These are phyloP conservation scores for Saitozyma sp. DNA, from an alignment of 768 basidiomycete genomes.

Conservation along the genomic window DNA sequence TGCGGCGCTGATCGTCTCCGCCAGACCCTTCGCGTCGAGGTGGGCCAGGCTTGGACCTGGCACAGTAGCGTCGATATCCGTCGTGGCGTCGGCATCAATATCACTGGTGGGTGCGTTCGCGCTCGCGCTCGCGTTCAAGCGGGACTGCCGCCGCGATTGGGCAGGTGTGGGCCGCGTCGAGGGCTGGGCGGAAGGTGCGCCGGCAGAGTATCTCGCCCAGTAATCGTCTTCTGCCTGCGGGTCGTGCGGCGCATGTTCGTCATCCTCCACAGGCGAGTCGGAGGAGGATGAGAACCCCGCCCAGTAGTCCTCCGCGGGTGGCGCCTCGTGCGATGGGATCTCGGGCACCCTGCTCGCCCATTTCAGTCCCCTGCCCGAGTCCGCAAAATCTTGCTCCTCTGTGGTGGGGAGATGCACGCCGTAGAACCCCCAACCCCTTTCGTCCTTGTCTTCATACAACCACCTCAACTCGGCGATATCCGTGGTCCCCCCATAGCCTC, in stretches of 20 bases:
- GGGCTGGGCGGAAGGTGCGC: background rate
- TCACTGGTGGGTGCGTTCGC: too few species aligned
- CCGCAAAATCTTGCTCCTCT: background rate
- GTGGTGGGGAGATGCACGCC: conserved; percentile 2
- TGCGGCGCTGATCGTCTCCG: too few species aligned
- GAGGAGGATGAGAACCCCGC: conserved; percentile 8
- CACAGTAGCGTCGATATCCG: too few species aligned
- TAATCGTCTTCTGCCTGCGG: conserved; percentile 19
- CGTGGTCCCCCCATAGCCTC: background rate
- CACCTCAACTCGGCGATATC: conserved; percentile 6
- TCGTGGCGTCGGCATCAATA: too few species aligned
- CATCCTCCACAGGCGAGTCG: background rate
- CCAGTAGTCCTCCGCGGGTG: conserved; percentile 7
- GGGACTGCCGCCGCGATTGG: too few species aligned
- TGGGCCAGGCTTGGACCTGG: too few species aligned
- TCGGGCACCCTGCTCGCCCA: background rate
- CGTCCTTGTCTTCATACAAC: conserved; percentile 2
- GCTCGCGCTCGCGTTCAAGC: too few species aligned
- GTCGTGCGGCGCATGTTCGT: conserved; percentile 1
- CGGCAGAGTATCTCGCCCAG: conserved; percentile 26
- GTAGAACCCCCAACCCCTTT: conserved; percentile 7
- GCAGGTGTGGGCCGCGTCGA: background rate
- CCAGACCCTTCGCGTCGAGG: too few species aligned
- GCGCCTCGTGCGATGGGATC: background rate
- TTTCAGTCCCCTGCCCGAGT: background rate